Evolutionary conservation across 305 asterid genomes (phyloP).

Genomic region (Fraxinus sp.): DNA sequence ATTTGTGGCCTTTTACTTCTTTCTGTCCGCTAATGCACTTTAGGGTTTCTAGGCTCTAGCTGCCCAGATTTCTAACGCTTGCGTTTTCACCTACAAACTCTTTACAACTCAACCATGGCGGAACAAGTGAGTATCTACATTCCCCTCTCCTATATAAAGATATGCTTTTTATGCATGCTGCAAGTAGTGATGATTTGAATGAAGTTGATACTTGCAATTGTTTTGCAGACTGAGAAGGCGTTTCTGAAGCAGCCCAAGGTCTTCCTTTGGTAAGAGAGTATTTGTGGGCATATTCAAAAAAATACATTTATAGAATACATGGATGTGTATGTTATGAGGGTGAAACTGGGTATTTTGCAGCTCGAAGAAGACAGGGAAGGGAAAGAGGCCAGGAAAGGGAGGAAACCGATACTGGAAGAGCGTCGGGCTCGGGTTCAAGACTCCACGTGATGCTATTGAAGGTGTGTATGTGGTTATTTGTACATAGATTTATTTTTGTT

Average conservation of each 20-base stretch:
- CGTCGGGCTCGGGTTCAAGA: constrained; percentile 65
- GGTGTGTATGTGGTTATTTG: constrained; percentile 27
- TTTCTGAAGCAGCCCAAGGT: constrained; percentile 87
- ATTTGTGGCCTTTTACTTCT: not conserved
- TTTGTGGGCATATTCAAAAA: not conserved
- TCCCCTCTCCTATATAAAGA: not conserved
- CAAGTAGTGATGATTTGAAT: not conserved
- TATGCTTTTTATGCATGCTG: not conserved
- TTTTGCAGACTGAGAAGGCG: constrained; percentile 75
- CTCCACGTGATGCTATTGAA: constrained; percentile 71
- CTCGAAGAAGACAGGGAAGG: constrained; percentile 72
- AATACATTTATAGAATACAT: not conserved
- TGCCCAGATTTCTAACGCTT: not conserved
- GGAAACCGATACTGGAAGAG: constrained; percentile 67
- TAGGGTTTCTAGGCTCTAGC: constrained; percentile 30
- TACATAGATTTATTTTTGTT: not conserved
- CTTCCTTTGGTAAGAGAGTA: constrained; percentile 48
- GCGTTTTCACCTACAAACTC: not conserved
- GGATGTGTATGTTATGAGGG: not conserved
- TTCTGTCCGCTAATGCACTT: constrained; percentile 14
- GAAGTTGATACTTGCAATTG: not conserved
- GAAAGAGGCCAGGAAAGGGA: constrained; percentile 69
- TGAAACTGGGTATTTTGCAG: constrained; percentile 28
- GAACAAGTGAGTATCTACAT: constrained; percentile 43
- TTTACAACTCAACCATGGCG: constrained; percentile 43